Conservation (phyloP, 139 green algal species). For the Pseudopediastrum boryanum region DNA sequence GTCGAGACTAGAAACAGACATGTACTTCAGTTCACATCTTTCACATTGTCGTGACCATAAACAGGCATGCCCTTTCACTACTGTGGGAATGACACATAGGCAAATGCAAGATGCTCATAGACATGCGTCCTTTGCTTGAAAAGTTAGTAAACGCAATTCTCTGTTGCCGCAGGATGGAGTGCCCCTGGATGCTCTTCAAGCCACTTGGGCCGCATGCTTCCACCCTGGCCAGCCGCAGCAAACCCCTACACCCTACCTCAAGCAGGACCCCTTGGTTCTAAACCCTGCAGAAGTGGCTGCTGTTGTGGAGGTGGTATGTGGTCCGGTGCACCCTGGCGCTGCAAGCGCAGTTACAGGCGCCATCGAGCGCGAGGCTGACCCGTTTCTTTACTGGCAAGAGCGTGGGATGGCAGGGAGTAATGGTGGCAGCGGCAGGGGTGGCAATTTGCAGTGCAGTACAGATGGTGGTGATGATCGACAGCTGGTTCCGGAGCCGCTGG, state of each 20-base stretch:
- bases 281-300: slow-evolving; percentile 48
- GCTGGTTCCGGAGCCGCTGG: too few relatives aligned
- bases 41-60: too few relatives aligned
- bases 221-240: slow-evolving; percentile 52
- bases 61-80: neutral
- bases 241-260: slow-evolving; percentile 54
- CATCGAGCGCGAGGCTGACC: slow-evolving; percentile 21
- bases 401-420: too few relatives aligned
- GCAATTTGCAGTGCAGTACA: neutral
- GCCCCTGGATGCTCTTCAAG: slow-evolving; percentile 15
- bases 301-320: slow-evolving; percentile 56
- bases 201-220: neutral
- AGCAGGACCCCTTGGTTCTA: slow-evolving; percentile 52
- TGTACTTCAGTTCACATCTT: too few relatives aligned
- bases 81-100: neutral
- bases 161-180: neutral
- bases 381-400: slow-evolving; percentile 20
- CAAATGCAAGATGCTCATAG: neutral
- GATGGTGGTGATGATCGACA: neutral
- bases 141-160: neutral
- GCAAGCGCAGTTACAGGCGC: slow-evolving; percentile 24
- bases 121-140: neutral
- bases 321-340: slow-evolving; percentile 12
- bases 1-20: too few relatives aligned
- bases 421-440: neutral